Conservation (phyloP, 768 basidiomycete species). For the Phlebiopsis flavidoalba region DNA sequence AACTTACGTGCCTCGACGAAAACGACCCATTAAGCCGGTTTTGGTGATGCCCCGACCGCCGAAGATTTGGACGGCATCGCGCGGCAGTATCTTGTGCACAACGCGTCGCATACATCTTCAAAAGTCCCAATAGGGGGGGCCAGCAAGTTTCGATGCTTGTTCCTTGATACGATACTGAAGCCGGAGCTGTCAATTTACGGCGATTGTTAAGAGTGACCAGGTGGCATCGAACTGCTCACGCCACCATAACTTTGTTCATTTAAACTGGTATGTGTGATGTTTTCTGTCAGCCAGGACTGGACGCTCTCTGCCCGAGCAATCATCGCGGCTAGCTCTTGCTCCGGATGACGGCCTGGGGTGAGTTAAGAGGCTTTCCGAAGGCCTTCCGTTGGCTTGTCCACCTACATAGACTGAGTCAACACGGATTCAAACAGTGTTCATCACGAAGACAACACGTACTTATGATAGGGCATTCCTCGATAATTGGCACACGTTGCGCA, state of each 20-base stretch:
- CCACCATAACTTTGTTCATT: slow-evolving; percentile 89
- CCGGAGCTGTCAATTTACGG: no score
- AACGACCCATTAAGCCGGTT: slow-evolving; percentile 75
- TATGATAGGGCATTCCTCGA: slow-evolving; percentile 87
- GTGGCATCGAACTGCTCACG: slow-evolving; percentile 8
- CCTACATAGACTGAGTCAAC: slow-evolving; percentile 26
- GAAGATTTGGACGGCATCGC: slow-evolving; percentile 81
- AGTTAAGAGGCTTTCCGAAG: slow-evolving; percentile 82
- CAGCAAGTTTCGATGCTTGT: slow-evolving; percentile 69
- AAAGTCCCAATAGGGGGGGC: slow-evolving; percentile 70
- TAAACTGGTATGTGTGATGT: slow-evolving; percentile 78
- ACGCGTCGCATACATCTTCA: slow-evolving; percentile 75
- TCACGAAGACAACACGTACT: slow-evolving; percentile 34
- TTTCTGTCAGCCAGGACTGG: slow-evolving; percentile 85
- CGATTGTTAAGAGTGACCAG: background rate
- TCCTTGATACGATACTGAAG: slow-evolving; percentile 67
- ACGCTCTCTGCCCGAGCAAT: slow-evolving; percentile 77
- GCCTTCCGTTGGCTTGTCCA: slow-evolving; percentile 89
- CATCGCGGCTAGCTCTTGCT: slow-evolving; percentile 84
- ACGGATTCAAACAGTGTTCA: background rate
- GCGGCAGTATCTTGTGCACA: slow-evolving; percentile 73
- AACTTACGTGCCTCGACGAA: slow-evolving; percentile 66
- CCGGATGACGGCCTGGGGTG: slow-evolving; percentile 79
- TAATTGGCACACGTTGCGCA: slow-evolving; percentile 57
- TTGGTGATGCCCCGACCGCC: slow-evolving; percentile 83